These are phyloP conservation scores for Conoideocrella luteorostrata DNA, from an alignment of 2,329 filamentous ascomycete species.

Conservation along the genomic window DNA sequence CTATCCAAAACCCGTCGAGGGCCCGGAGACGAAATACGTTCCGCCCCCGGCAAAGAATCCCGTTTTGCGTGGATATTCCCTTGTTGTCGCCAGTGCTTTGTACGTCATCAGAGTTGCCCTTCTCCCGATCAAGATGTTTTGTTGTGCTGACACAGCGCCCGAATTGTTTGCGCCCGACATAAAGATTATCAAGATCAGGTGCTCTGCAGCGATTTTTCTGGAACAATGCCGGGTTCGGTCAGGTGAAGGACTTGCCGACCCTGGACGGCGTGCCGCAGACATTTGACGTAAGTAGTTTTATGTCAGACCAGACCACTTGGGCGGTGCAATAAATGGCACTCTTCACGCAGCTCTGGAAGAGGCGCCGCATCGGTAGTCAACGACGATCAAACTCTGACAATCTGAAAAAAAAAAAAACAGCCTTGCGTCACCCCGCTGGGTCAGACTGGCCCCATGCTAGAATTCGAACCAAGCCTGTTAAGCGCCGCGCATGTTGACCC, in stretches of 20 bases:
- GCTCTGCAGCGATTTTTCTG: slow-evolving; percentile 61
- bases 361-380: no score
- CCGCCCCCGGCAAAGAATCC: slow-evolving; percentile 55
- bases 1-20: slow-evolving; percentile 33
- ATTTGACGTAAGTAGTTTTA: slow-evolving; percentile 39
- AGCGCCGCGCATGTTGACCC: slow-evolving; percentile 33
- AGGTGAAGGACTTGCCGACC: slow-evolving; percentile 38
- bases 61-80: slow-evolving; percentile 56
- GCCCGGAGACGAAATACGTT: slow-evolving; percentile 29
- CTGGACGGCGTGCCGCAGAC: slow-evolving; percentile 39
- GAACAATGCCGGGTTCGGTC: slow-evolving; percentile 57
- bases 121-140: no score
- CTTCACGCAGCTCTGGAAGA: no score
- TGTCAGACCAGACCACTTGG: no score
- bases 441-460: slow-evolving; percentile 29
- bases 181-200: slow-evolving; percentile 52
- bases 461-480: slow-evolving; percentile 35
- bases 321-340: no score
- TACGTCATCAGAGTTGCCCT: slow-evolving; percentile 5
- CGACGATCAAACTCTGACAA: not conserved
- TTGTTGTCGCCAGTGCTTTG: slow-evolving; percentile 30
- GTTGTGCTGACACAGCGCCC: not conserved
- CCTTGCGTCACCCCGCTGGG: slow-evolving; percentile 51
- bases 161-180: not conserved
- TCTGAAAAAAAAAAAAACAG: slow-evolving; percentile 31